phyloP scores from a whole-genome alignment of 2,329 filamentous ascomycete species.

The Nemania abortiva region DNA sequence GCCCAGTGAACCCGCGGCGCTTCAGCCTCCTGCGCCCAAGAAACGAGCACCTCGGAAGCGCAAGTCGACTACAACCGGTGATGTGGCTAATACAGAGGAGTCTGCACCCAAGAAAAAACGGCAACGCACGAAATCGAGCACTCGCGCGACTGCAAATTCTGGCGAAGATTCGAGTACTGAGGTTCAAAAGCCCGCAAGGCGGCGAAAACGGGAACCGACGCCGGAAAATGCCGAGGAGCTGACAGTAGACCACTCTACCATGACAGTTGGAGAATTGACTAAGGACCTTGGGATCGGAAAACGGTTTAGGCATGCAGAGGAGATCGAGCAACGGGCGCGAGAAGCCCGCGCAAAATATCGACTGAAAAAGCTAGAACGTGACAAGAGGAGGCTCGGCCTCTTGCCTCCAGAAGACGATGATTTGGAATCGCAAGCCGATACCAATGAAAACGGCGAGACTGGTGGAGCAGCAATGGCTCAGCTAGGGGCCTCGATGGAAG shows the following conservation, averaged over 20 bases:
- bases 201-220: conserved; percentile 62
- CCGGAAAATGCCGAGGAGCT: conserved; percentile 73
- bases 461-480: conserved; percentile 41
- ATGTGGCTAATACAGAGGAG: conserved; percentile 26
- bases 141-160: conserved; percentile 35
- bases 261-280: conserved; percentile 80
- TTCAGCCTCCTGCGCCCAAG: conserved; percentile 39
- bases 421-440: conserved; percentile 34
- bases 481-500: conserved; percentile 44
- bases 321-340: conserved; percentile 76
- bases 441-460: conserved; percentile 42
- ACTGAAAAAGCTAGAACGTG: conserved; percentile 54
- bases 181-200: conserved; percentile 43
- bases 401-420: conserved; percentile 41
- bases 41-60: conserved; percentile 47
- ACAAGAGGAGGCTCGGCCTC: conserved; percentile 53
- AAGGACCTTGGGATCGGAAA: conserved; percentile 78
- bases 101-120: conserved; percentile 51
- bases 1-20: conserved; percentile 23
- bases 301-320: conserved; percentile 79
- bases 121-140: conserved; percentile 44
- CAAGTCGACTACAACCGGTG: conserved; percentile 41
- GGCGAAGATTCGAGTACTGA: conserved; percentile 42
- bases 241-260: conserved; percentile 72
- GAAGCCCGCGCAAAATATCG: conserved; percentile 53